These are phyloP conservation scores for Fraxinus baroniana DNA, from an alignment of 305 asterid species.

Conservation along the genomic window DNA sequence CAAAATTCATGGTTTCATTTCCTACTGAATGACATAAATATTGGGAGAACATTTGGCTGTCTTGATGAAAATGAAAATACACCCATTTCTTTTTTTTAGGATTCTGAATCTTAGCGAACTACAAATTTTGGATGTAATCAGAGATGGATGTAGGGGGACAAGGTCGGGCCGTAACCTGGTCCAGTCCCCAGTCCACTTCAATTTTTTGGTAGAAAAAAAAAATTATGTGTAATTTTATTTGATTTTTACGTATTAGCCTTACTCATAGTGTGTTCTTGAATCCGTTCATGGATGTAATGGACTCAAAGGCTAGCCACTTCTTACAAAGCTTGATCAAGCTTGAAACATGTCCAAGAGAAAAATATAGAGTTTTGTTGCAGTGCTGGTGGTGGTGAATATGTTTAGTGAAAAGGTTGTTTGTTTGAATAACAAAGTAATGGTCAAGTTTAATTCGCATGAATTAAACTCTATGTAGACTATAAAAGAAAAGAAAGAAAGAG, in stretches of 20 bases:
- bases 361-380: not conserved
- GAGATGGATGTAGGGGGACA: not conserved
- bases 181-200: not conserved
- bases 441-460: not conserved
- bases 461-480: not conserved
- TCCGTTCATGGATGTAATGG: not conserved
- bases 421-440: not conserved
- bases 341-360: not conserved
- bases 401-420: not conserved
- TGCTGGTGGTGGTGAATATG: not conserved
- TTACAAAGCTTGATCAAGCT: not conserved
- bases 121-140: not conserved
- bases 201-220: not conserved
- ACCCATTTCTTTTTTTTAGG: not conserved
- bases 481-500: not conserved
- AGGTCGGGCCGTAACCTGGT: not conserved
- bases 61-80: not conserved
- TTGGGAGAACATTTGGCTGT: not conserved
- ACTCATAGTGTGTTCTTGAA: not conserved
- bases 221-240: not conserved
- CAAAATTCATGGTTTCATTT: not conserved
- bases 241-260: no score
- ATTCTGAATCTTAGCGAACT: not conserved
- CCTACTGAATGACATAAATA: not conserved
- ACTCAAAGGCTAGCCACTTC: not conserved